These are phyloP conservation scores for Orbilia brochopaga DNA, from an alignment of 2,329 filamentous ascomycete genomes.

Conservation along the genomic window DNA sequence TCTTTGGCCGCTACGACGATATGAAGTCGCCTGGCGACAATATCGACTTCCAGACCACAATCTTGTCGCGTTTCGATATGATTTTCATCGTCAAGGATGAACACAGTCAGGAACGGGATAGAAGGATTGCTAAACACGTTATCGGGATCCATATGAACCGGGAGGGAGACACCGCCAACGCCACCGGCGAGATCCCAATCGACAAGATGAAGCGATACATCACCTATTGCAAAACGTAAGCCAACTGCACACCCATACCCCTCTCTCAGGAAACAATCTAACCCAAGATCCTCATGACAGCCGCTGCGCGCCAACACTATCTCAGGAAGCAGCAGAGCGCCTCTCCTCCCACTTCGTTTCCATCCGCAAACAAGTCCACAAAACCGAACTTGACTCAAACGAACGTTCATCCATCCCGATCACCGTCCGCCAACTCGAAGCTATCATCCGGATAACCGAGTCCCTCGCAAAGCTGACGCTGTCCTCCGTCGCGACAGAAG, in stretches of 20 bases:
- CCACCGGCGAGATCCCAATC: constrained; percentile 85
- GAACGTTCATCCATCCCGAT: constrained; percentile 93
- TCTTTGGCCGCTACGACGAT: constrained; percentile 97
- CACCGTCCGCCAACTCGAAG: constrained; percentile 94
- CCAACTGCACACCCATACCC: not conserved
- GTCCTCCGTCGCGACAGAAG: constrained; percentile 82
- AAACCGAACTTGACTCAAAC: constrained; percentile 86
- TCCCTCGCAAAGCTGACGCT: constrained; percentile 90
- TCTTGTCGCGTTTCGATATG: constrained; percentile 98
- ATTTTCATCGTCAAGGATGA: constrained; percentile 98
- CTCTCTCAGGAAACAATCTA: not conserved
- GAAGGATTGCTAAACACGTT: constrained; percentile 93
- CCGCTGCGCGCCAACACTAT: constrained; percentile 89
- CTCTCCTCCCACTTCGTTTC: constrained; percentile 96
- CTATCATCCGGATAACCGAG: constrained; percentile 95
- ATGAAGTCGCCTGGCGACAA: constrained; percentile 97
- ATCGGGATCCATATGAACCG: constrained; percentile 97
- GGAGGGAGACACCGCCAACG: constrained; percentile 62
- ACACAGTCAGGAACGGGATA: constrained; percentile 85
- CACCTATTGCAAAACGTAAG: constrained; percentile 92
- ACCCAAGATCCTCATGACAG: constrained; percentile 61
- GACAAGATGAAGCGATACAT: constrained; percentile 98
- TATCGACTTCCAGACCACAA: constrained; percentile 98
- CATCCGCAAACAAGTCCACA: constrained; percentile 91
- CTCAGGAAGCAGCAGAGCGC: constrained; percentile 89